Percentiles rank a stretch among this genome's conserved stretches.
Evolutionary conservation across 2,329 filamentous ascomycete genomes (phyloP).

Genomic region (Hymenoscyphus scutula): DNA sequence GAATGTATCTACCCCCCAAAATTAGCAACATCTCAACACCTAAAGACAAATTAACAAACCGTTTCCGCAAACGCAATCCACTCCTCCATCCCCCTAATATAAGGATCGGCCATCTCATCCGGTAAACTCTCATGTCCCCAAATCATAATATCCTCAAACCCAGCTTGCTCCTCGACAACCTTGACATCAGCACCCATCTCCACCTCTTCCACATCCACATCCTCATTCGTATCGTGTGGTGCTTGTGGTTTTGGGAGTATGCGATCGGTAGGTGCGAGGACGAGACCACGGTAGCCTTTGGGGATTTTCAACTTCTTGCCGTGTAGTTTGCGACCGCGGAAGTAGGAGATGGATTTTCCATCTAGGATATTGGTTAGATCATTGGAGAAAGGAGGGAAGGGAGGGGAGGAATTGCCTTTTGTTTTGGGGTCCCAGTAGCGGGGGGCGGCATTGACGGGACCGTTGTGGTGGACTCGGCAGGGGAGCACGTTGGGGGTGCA

Average conservation of each 20-base stretch:
- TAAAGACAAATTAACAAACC: constrained; percentile 44
- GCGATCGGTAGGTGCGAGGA: constrained; percentile 50
- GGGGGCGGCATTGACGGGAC: constrained; percentile 60
- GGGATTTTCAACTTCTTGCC: constrained; percentile 68
- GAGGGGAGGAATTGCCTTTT: constrained; percentile 35
- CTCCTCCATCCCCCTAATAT: constrained; percentile 72
- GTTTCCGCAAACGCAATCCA: constrained; percentile 74
- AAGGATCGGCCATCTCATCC: constrained; percentile 62
- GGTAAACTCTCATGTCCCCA: constrained; percentile 77
- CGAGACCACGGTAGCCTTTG: constrained; percentile 65
- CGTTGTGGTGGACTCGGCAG: constrained; percentile 76
- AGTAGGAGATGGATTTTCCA: constrained; percentile 58
- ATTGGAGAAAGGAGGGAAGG: neutral
- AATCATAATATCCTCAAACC: constrained; percentile 74
- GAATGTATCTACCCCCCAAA: constrained; percentile 20
- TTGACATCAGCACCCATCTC: constrained; percentile 50
- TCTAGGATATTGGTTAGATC: constrained; percentile 40
- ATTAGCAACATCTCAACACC: neutral
- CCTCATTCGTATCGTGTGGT: constrained; percentile 39
- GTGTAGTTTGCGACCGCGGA: constrained; percentile 76
- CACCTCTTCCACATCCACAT: constrained; percentile 48
- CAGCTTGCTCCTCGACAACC: constrained; percentile 59
- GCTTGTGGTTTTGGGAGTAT: constrained; percentile 30
- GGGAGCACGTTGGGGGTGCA: constrained; percentile 67
- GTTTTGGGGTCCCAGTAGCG: constrained; percentile 68